phyloP scores from a whole-genome alignment of 2,329 filamentous ascomycete species.

The Rutstroemia sp. region DNA sequence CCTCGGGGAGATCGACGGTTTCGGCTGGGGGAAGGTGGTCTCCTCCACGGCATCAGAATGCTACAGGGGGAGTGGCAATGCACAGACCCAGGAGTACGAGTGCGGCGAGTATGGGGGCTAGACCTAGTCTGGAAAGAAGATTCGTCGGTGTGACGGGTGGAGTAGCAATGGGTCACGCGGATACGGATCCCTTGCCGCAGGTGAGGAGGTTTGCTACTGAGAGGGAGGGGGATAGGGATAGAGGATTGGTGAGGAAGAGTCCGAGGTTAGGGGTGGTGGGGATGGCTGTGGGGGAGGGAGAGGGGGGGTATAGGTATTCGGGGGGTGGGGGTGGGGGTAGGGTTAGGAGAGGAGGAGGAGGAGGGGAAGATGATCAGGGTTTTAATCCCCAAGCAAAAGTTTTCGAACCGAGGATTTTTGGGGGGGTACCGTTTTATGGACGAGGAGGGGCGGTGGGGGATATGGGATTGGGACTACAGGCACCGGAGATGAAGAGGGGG shows the following conservation, averaged over 20 bases:
- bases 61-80: not conserved
- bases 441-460: not conserved
- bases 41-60: not conserved
- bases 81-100: too few species aligned
- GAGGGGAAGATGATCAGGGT: not conserved
- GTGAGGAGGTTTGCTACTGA: not conserved
- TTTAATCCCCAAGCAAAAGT: not conserved
- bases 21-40: too few species aligned
- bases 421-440: not conserved
- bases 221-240: not conserved
- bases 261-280: not conserved
- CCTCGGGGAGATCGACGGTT: too few species aligned
- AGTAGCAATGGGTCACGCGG: not conserved
- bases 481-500: constrained; percentile 6
- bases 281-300: not conserved
- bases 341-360: not conserved
- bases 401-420: not conserved
- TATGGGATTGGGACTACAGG: not conserved
- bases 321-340: not conserved
- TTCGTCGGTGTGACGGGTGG: constrained; percentile 2
- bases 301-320: not conserved
- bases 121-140: constrained; percentile 14
- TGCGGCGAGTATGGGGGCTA: constrained; percentile 9
- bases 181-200: not conserved
- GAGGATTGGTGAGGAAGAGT: not conserved